These are phyloP conservation scores for Gossypium laxum DNA, from an alignment of 441 rosid species.

Conservation along the genomic window DNA sequence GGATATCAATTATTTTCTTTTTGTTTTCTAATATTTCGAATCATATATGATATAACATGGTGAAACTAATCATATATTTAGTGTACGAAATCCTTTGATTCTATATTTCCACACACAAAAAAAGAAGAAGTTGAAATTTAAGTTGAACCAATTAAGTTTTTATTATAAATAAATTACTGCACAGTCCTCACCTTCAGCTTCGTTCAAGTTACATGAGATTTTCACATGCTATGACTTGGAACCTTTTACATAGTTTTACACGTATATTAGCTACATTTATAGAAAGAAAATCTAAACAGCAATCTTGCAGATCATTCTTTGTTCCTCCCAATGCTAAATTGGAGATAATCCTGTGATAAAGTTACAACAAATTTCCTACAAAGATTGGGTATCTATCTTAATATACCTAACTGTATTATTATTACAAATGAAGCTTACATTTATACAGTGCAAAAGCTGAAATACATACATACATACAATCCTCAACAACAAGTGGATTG, in stretches of 20 bases:
- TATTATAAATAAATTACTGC: not conserved
- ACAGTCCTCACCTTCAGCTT: not conserved
- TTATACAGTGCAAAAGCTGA: not conserved
- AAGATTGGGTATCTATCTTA: not conserved
- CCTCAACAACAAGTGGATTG: conserved; percentile 11
- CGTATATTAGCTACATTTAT: not conserved
- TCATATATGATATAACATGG: not conserved
- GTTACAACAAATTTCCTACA: not conserved
- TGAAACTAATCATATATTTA: not conserved
- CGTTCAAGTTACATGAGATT: not conserved
- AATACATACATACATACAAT: not conserved
- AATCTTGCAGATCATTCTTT: not conserved
- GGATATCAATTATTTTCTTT: not conserved
- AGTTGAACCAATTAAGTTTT: not conserved
- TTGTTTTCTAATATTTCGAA: not conserved
- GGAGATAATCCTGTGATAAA: not conserved
- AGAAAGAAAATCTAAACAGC: not conserved
- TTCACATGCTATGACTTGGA: not conserved
- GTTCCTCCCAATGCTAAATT: not conserved
- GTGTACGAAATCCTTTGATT: not conserved
- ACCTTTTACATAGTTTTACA: not conserved
- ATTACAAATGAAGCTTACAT: not conserved
- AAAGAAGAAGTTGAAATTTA: not conserved
- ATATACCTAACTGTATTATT: not conserved
- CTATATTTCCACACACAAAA: not conserved